A percentile compares a stretch with the other conserved stretches of the same genome.
Evolutionary conservation across 441 rosid genomes (phyloP).

Genomic region (Raphanus hybrid): DNA sequence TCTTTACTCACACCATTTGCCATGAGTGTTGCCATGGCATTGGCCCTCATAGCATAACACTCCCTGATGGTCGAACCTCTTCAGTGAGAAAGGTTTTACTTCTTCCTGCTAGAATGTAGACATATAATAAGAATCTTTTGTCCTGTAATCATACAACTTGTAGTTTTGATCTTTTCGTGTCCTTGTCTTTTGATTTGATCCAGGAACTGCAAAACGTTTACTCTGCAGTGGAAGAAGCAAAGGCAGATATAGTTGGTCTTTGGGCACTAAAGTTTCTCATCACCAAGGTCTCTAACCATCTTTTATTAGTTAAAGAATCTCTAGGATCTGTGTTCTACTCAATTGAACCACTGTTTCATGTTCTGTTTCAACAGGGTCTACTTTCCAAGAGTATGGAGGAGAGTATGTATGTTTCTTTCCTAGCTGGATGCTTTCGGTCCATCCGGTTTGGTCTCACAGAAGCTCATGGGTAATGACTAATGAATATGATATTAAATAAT

Average conservation of each 20-base stretch:
- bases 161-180: not conserved
- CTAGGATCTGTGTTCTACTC: not conserved
- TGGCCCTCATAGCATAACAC: slow-evolving; percentile 91
- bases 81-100: slow-evolving; percentile 84
- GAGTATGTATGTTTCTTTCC: slow-evolving; percentile 92
- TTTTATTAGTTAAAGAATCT: not conserved
- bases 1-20: slow-evolving; percentile 91
- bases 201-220: slow-evolving; percentile 91
- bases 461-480: slow-evolving; percentile 83
- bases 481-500: slow-evolving; percentile 4
- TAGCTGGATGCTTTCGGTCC: slow-evolving; percentile 92
- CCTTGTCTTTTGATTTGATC: slow-evolving; percentile 8
- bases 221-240: slow-evolving; percentile 94
- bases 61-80: slow-evolving; percentile 84
- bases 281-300: slow-evolving; percentile 54
- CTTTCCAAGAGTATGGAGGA: slow-evolving; percentile 68
- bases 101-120: slow-evolving; percentile 1
- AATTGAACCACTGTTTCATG: not conserved
- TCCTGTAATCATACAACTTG: not conserved
- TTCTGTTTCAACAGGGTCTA: slow-evolving; percentile 55
- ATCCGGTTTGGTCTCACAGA: slow-evolving; percentile 92
- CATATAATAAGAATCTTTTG: not conserved
- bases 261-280: slow-evolving; percentile 94
- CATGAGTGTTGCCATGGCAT: slow-evolving; percentile 99
- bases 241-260: slow-evolving; percentile 98